Percentiles rank a stretch among this genome's conserved stretches.
Conservation (phyloP, 257 asterid genomes). For the Paraleonurus japonicus region DNA sequence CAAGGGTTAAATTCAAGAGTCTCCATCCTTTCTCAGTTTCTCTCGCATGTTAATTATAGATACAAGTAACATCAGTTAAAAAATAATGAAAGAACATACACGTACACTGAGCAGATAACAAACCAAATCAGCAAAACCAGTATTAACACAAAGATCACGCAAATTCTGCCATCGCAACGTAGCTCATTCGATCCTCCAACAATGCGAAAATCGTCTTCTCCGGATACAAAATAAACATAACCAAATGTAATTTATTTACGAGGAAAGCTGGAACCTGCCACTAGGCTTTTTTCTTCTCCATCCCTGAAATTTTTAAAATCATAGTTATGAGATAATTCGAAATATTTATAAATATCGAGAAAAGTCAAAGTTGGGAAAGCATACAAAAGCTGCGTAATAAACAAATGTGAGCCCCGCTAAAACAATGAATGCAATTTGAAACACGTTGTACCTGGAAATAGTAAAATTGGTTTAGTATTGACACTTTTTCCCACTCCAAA, state of each 20-base stretch:
- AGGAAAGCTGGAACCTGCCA: slow-evolving; percentile 85
- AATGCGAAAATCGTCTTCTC: slow-evolving; percentile 30
- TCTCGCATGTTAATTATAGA: slow-evolving; percentile 26
- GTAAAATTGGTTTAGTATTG: slow-evolving; percentile 3
- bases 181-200: slow-evolving; percentile 14
- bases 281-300: slow-evolving; percentile 84
- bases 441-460: slow-evolving; percentile 83
- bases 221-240: slow-evolving; percentile 34
- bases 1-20: slow-evolving; percentile 26
- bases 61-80: slow-evolving; percentile 36
- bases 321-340: background rate
- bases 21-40: slow-evolving; percentile 15
- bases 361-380: slow-evolving; percentile 24
- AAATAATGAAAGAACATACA: slow-evolving; percentile 41
- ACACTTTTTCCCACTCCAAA: background rate
- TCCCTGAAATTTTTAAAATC: slow-evolving; percentile 45
- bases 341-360: background rate
- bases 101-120: slow-evolving; percentile 45
- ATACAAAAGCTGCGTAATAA: slow-evolving; percentile 84
- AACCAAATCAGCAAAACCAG: slow-evolving; percentile 30
- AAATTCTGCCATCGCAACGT: slow-evolving; percentile 29
- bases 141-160: slow-evolving; percentile 23
- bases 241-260: slow-evolving; percentile 40
- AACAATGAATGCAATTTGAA: slow-evolving; percentile 85
- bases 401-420: slow-evolving; percentile 94